Evolutionary conservation across 495 filamentous ascomycete genomes (phyloP).

Genomic region (Neurospora sp.): DNA sequence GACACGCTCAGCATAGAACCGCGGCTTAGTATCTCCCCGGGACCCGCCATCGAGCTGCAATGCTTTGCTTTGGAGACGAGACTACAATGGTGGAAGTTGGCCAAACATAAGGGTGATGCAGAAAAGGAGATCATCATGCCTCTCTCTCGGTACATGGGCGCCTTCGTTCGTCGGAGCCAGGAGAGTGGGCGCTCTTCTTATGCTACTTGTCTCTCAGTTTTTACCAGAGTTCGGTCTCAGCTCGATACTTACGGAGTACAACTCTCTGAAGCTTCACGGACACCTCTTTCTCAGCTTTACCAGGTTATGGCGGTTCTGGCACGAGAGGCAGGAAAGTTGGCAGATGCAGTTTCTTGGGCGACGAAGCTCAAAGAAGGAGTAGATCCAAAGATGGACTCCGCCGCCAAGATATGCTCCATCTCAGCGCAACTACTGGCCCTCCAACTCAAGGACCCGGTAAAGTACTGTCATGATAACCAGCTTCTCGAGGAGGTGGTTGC

Average conservation of each 20-base stretch:
- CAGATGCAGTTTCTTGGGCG: slow-evolving; percentile 41
- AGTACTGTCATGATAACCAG: slow-evolving; percentile 23
- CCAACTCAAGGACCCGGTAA: slow-evolving; percentile 26
- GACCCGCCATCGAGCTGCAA: slow-evolving; percentile 53
- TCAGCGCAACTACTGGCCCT: slow-evolving; percentile 35
- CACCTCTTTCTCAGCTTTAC: slow-evolving; percentile 26
- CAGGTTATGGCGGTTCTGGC: slow-evolving; percentile 31
- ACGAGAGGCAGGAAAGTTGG: slow-evolving; percentile 31
- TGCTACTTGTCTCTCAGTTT: slow-evolving; percentile 14
- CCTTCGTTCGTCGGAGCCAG: slow-evolving; percentile 47
- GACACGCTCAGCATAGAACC: slow-evolving; percentile 37
- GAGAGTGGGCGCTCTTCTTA: slow-evolving; percentile 34
- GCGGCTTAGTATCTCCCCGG: slow-evolving; percentile 47
- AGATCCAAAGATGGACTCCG: slow-evolving; percentile 26
- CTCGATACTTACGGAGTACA: slow-evolving; percentile 15
- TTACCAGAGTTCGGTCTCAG: slow-evolving; percentile 14
- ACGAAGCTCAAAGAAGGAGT: slow-evolving; percentile 24
- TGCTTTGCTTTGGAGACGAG: slow-evolving; percentile 56
- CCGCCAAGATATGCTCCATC: slow-evolving; percentile 32
- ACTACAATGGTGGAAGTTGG: slow-evolving; percentile 59
- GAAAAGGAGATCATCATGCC: slow-evolving; percentile 62
- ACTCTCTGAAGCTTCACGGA: slow-evolving; percentile 17
- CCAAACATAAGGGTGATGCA: slow-evolving; percentile 56
- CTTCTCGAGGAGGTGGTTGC: slow-evolving; percentile 41
- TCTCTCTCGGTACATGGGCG: slow-evolving; percentile 52